A percentile compares a stretch with the other conserved stretches of the same genome.
Evolutionary conservation across 805 yeast species (phyloP).

Genomic region (Lachancea lanzarotensis): DNA sequence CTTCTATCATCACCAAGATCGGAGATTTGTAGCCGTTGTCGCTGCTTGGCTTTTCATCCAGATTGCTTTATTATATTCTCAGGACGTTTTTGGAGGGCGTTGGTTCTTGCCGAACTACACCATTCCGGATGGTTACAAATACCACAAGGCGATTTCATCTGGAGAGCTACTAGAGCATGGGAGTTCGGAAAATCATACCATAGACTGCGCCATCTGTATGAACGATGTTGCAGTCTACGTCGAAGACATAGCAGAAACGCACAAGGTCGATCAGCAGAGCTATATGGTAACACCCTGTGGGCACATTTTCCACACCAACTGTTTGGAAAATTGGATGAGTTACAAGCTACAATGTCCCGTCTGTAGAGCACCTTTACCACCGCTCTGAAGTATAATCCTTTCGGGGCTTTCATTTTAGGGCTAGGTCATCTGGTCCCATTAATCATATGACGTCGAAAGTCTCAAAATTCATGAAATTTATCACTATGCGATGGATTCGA

Average conservation of each 20-base stretch:
- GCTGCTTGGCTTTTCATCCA: constrained; percentile 56
- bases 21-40: constrained; percentile 41
- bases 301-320: constrained; percentile 84
- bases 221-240: constrained; percentile 42
- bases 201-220: constrained; percentile 92
- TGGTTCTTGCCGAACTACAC: constrained; percentile 72
- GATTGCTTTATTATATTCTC: constrained; percentile 50
- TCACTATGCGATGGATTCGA: too few relatives aligned
- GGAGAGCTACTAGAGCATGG: constrained; percentile 30
- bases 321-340: constrained; percentile 90
- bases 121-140: constrained; percentile 78
- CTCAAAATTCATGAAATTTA: not conserved
- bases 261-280: constrained; percentile 36
- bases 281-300: constrained; percentile 88
- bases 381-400: constrained; percentile 38
- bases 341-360: constrained; percentile 91
- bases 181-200: constrained; percentile 38
- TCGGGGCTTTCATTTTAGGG: not conserved
- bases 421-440: not conserved
- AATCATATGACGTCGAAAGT: not conserved
- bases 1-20: constrained; percentile 62
- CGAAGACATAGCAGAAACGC: constrained; percentile 29
- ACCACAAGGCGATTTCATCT: constrained; percentile 42
- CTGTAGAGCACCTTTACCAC: constrained; percentile 81
- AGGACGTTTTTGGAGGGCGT: constrained; percentile 67